Conservation (phyloP, 2,329 filamentous ascomycete species). For the Paraphaeosphaeria minitans region DNA sequence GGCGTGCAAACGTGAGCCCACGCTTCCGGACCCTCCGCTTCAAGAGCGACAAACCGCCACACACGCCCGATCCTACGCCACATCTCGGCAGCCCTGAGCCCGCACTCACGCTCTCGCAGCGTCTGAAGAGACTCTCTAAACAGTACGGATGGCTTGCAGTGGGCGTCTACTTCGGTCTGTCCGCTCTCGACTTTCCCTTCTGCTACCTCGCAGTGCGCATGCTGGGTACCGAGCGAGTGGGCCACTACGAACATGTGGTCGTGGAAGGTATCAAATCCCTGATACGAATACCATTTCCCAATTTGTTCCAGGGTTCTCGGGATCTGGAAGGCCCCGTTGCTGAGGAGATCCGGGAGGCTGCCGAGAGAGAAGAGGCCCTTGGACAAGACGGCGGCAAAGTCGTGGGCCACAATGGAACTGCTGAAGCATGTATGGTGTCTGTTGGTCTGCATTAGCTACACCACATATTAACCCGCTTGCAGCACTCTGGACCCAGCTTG, state of each 20-base stretch:
- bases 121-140: conserved; percentile 80
- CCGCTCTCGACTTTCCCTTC: conserved; percentile 89
- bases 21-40: conserved; percentile 43
- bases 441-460: neutral
- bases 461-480: conserved; percentile 19
- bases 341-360: conserved; percentile 33
- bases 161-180: conserved; percentile 86
- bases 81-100: conserved; percentile 48
- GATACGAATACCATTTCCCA: conserved; percentile 65
- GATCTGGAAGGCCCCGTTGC: conserved; percentile 51
- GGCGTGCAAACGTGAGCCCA: conserved; percentile 29
- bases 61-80: conserved; percentile 45
- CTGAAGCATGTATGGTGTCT: conserved; percentile 70
- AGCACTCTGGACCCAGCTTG: conserved; percentile 83
- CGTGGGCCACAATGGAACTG: conserved; percentile 63
- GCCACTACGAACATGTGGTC: conserved; percentile 71
- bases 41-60: conserved; percentile 42
- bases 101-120: conserved; percentile 65
- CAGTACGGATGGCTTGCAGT: conserved; percentile 95
- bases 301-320: conserved; percentile 56
- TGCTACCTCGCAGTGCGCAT: conserved; percentile 87
- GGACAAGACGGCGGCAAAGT: conserved; percentile 64
- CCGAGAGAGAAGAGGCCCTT: conserved; percentile 36
- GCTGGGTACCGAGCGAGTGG: conserved; percentile 85
- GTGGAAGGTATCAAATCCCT: conserved; percentile 63